Base-by-base conservation (phyloP, 331 rosid genomes). In the Erythrophleum ivorense region DNA sequence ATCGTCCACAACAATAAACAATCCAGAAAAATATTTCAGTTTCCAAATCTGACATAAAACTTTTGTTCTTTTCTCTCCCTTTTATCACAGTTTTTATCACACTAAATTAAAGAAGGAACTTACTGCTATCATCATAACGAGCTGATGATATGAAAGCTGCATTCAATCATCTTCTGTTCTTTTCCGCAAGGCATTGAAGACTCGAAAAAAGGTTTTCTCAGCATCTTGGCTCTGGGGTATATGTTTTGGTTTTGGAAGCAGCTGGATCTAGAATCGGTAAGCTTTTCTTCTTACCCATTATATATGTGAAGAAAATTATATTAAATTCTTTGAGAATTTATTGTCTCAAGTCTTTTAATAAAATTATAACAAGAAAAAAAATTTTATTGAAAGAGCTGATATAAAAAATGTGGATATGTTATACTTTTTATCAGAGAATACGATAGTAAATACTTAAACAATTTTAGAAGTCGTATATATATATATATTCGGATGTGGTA, bases 1-100 rank as follows among this genome's bases (percentile, higher is more conserved):
- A 16, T 29, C 52, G 2, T 72, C 60, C 59, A 63, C 45, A 77
- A 67, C 73, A 49, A 49, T 15, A 52, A 81, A 7, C 40, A 48
- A 73, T 7, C 13, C 75, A 55, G 67, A 63, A 40, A 79, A 73
- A 40, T 38, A 19, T 8, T 80, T 77, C 81, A 72, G 88, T 65
- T 73, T 84, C 88, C 84, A 4, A 86, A 82, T 83, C 87, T 88
- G 88, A 90, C 89, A 86, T 79, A 74, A 87, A 81, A 85, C 57
- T 76, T 78, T 68, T 40, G 57, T 74, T 24, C 34, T 78, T 85
- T 83, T 43, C 29, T 62, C 82, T 54, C 70, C 54, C 82, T 18
- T 24, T 79, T 67, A 49, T 84, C 63, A 62, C 83, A 86, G 87
- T 45, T 87, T 77, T 85, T 81, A 67, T 69, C 81, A 73, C 69